Conservation (phyloP, 108 stramenopile species). For the Stephanodiscus triporus region DNA sequence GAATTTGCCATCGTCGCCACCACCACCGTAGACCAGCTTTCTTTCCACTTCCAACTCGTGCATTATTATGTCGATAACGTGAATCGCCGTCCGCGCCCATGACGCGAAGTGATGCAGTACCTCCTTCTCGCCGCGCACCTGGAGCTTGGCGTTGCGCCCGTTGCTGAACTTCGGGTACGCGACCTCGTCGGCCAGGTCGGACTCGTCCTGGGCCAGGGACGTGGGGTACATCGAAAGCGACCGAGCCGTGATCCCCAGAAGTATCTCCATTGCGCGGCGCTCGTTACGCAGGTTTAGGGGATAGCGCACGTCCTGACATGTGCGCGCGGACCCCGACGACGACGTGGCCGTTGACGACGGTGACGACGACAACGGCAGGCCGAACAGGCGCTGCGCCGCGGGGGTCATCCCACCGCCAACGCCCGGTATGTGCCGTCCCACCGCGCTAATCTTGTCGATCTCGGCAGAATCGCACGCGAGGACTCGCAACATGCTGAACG, state of each 20-base stretch:
- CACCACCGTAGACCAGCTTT: conserved; percentile 31
- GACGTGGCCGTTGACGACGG: conserved; percentile 25
- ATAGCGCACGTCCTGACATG: conserved; percentile 85
- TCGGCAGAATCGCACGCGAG: conserved; percentile 75
- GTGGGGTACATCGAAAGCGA: conserved; percentile 79
- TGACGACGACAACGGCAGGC: conserved; percentile 31
- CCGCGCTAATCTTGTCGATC: conserved; percentile 55
- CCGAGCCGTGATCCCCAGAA: conserved; percentile 64
- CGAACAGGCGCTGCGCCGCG: conserved; percentile 47
- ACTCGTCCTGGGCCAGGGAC: conserved; percentile 72
- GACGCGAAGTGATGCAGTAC: conserved; percentile 83
- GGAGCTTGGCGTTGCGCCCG: conserved; percentile 86
- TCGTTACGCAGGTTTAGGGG: conserved; percentile 84
- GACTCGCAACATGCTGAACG: conserved; percentile 86
- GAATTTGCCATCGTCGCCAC: conserved; percentile 3
- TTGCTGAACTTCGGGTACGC: conserved; percentile 83
- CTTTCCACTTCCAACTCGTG: conserved; percentile 69
- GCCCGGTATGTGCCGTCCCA: neutral
- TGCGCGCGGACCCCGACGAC: conserved; percentile 45
- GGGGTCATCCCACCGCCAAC: conserved; percentile 7
- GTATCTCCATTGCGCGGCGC: conserved; percentile 69
- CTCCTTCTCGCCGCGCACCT: conserved; percentile 90
- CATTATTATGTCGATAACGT: conserved; percentile 76
- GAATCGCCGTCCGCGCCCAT: conserved; percentile 78
- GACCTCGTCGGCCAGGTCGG: conserved; percentile 64